Evolutionary conservation across 257 asterid species (phyloP).

Genomic region (Echium plantagineum): DNA sequence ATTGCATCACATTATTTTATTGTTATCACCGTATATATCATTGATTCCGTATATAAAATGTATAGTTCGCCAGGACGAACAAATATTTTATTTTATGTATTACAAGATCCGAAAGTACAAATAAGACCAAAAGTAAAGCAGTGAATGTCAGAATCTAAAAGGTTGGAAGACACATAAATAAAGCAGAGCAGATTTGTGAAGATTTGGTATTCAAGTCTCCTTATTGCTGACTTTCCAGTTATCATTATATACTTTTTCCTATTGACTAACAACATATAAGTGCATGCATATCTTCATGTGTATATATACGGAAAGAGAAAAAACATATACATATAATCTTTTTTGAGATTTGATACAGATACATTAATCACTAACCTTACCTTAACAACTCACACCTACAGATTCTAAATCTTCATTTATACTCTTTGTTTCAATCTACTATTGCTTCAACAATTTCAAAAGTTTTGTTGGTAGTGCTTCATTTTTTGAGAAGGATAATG

Average conservation of each 20-base stretch:
- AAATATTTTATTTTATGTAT: too few species aligned
- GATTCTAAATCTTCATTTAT: too few species aligned
- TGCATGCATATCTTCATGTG: conserved; percentile 1
- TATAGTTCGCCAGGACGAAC: too few species aligned
- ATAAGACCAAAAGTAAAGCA: conserved; percentile 19
- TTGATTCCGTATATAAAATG: too few species aligned
- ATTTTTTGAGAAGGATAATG: too few species aligned
- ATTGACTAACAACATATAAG: conserved; percentile 11
- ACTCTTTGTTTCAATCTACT: too few species aligned
- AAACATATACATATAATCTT: neutral
- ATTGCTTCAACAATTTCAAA: too few species aligned
- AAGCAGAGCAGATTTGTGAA: conserved; percentile 19
- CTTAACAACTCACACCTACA: neutral
- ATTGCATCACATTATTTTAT: too few species aligned
- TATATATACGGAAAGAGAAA: conserved; percentile 1
- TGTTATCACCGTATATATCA: too few species aligned
- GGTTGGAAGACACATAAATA: conserved; percentile 7
- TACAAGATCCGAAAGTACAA: conserved; percentile 9
- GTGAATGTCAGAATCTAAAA: conserved; percentile 27
- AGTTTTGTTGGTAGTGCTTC: too few species aligned
- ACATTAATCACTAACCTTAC: neutral
- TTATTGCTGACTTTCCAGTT: conserved; percentile 7
- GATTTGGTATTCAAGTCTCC: conserved; percentile 21
- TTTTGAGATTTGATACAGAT: conserved; percentile 1
- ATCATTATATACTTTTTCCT: conserved; percentile 13